Base-by-base conservation (phyloP, 768 basidiomycete genomes). In the Termitomyces sp. region DNA sequence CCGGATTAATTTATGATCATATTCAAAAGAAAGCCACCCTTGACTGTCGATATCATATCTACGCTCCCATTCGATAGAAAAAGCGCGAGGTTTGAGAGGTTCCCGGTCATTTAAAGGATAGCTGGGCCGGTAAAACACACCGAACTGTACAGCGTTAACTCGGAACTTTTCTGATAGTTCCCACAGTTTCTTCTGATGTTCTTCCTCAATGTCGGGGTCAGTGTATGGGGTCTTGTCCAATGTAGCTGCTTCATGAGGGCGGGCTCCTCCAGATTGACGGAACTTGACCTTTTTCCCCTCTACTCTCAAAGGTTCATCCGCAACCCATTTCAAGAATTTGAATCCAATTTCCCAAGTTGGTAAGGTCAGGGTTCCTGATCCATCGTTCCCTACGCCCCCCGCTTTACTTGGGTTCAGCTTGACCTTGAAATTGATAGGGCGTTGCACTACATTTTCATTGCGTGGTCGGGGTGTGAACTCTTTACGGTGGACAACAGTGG, bases 11-110 rank as follows among this genome's bases (percentile, higher is more conserved):
- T 86, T 89, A 63, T 88, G 80, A 30, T 84, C 84, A 62, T 89
- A 90, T 55, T 87, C 81, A 35, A 92, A 83, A 33, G 73, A 68
- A 20, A 91, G 67, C 67, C 80, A 78, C 0, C 79, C 87, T 33
- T 77, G 74, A 36, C 81, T 77, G 11, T 74, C 60, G 8, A 63
- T 59, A 41, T 71, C 67, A 58, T 81, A 84, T 43, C 81, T 72
- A 41, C 76, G 70, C 55, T 87, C 81, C 79, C 84, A 90, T 69
- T 92, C 91, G 4, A 84, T 71, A 0, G 88, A 91, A 67, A 88
- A 92, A 2, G 76, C 73, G 9, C 84, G 80, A 18, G 76, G 68
- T 18, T 63, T 63, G 45, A 70, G 69, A 8, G 65, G 71, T 8
- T 60, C 64, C 64, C 67, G 54, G 53, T 67, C 65, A 61, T 55